Base-by-base conservation (phyloP, 768 basidiomycete genomes). In the Boletales sp. region DNA sequence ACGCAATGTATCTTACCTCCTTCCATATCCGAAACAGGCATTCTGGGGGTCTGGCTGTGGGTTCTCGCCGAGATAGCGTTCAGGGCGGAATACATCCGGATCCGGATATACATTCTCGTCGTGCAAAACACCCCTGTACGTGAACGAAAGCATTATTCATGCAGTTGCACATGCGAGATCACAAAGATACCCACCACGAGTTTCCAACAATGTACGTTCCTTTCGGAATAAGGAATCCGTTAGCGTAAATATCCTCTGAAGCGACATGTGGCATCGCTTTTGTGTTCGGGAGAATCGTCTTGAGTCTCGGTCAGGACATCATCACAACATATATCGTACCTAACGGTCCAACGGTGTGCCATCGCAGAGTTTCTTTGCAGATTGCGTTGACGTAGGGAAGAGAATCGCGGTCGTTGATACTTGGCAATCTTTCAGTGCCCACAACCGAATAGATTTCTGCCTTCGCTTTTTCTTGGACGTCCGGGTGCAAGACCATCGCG, bases 301-400 rank as follows among this genome's bases (percentile, higher is more conserved):
- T 7, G 25, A 28, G 25, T 28, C 25, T 28, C 25, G 25, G 25
- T 28, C 25, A 28, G 25, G 25, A 28, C 25, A 7, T 28, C 25
- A 28, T 28, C 25, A 28, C 25, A 28, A 28, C 25, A 28, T 28
- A 28, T 28, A n/a, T 9, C 4, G 4, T 55, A 65, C 63, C 55
- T 17, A 54, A 30, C 0, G 65, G 60, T 2, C 18, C 1, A 13
- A 55, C 36, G 13, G 41, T 5, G 34, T 65, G 54, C 65, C 65
- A 65, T 33, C 65, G 55, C 25, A 61, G 42, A 14, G 58, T 48
- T 19, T 66, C 66, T 21, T 61, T 63, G 15, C 50, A 51, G 9
- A 67, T 6, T 3, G 66, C 64, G 8, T 58, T 55, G 18, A 60
- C 33, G 10, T 63, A 68, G 0, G 61, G 66, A 18, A 68, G 61